A percentile compares a stretch with the other conserved stretches of the same genome.
These are phyloP conservation scores for Neofusicoccum laricinum DNA, from an alignment of 2,329 filamentous ascomycete species.

Conservation along the genomic window DNA sequence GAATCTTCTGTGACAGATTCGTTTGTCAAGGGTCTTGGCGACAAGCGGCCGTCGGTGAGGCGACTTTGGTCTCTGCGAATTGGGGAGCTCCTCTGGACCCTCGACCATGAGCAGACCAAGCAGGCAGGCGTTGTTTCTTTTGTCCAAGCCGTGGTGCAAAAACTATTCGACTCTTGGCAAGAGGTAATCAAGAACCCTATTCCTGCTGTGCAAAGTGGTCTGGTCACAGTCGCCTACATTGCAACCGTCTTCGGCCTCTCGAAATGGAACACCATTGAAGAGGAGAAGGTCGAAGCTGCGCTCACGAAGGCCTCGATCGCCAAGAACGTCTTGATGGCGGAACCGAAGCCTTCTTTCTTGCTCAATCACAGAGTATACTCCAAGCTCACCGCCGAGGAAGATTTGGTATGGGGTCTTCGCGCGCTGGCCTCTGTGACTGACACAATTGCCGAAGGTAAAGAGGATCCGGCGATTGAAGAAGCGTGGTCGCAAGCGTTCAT, in stretches of 20 bases:
- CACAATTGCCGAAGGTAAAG: slow-evolving; percentile 51
- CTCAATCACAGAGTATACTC: slow-evolving; percentile 81
- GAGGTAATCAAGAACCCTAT: slow-evolving; percentile 78
- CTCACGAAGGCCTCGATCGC: slow-evolving; percentile 62
- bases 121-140: slow-evolving; percentile 47
- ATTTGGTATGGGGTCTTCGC: slow-evolving; percentile 72
- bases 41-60: slow-evolving; percentile 77
- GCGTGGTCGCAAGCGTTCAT: slow-evolving; percentile 85
- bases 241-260: slow-evolving; percentile 61
- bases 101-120: slow-evolving; percentile 48
- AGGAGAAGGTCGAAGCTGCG: slow-evolving; percentile 55
- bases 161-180: slow-evolving; percentile 67
- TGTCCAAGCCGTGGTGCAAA: slow-evolving; percentile 50
- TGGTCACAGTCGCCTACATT: slow-evolving; percentile 77
- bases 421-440: slow-evolving; percentile 64
- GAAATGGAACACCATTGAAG: slow-evolving; percentile 52
- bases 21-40: slow-evolving; percentile 75
- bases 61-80: slow-evolving; percentile 76
- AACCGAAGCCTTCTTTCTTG: slow-evolving; percentile 84
- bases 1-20: slow-evolving; percentile 67
- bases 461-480: slow-evolving; percentile 47
- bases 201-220: slow-evolving; percentile 74
- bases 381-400: slow-evolving; percentile 71
- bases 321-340: slow-evolving; percentile 64
- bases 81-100: slow-evolving; percentile 66